A percentile compares a stretch with the other conserved stretches of the same genome.
These are phyloP conservation scores for Exophiala calicioides DNA, from an alignment of 2,329 filamentous ascomycete species.

Conservation along the genomic window DNA sequence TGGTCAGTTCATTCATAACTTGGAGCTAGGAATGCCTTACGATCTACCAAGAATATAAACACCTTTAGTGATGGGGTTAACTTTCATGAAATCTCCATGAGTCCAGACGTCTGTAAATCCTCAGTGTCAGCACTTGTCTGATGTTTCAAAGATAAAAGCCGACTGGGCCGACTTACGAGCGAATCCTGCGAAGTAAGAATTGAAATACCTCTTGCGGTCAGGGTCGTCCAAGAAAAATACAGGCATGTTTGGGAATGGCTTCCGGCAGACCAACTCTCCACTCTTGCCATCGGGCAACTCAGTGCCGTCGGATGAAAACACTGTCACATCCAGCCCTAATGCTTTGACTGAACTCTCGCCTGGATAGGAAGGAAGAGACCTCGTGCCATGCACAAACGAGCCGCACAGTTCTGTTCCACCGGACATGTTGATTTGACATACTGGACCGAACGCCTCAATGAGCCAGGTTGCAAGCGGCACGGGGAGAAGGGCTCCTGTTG, in stretches of 20 bases:
- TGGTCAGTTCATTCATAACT: too few species aligned
- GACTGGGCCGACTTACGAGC: slow-evolving; percentile 1
- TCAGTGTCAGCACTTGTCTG: too few species aligned
- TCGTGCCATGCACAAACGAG: slow-evolving; percentile 56
- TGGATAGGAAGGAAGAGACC: slow-evolving; percentile 64
- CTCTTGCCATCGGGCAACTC: slow-evolving; percentile 54
- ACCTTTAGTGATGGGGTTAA: slow-evolving; percentile 8
- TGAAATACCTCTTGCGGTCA: slow-evolving; percentile 55
- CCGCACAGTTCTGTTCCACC: slow-evolving; percentile 36
- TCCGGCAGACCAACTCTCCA: slow-evolving; percentile 72
- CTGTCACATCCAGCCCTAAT: slow-evolving; percentile 45
- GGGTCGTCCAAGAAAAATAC: slow-evolving; percentile 60
- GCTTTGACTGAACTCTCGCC: slow-evolving; percentile 57
- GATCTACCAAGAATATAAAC: slow-evolving; percentile 14
- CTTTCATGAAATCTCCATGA: slow-evolving; percentile 61
- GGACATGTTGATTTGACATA: slow-evolving; percentile 28
- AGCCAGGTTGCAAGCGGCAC: not conserved
- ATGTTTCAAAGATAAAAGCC: not conserved
- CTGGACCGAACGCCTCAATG: slow-evolving; percentile 5
- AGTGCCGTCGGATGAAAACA: slow-evolving; percentile 3
- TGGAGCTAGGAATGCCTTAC: too few species aligned
- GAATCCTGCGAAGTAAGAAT: slow-evolving; percentile 31
- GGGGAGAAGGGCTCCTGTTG: slow-evolving; percentile 40
- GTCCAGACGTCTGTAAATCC: slow-evolving; percentile 45
- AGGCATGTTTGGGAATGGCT: slow-evolving; percentile 75